Conservation (phyloP, 345 rosid genomes). For the Cardamine occulta region DNA sequence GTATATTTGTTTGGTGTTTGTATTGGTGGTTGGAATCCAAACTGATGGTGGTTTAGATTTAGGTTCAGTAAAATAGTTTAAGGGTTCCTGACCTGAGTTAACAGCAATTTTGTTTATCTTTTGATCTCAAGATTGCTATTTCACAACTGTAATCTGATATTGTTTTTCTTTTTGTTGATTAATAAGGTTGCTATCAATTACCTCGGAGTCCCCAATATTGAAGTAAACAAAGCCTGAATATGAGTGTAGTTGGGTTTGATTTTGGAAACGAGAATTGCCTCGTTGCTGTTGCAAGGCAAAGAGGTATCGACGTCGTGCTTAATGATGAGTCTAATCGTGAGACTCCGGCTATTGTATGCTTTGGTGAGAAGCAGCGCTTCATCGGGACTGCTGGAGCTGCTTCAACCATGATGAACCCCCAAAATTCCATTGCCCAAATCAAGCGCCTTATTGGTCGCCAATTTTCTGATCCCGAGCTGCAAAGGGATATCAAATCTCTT, state of each 20-base stretch:
- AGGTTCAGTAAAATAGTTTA: neutral
- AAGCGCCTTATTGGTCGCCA: constrained; percentile 82
- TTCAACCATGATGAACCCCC: constrained; percentile 94
- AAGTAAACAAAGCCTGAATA: constrained; percentile 40
- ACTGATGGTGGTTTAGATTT: neutral
- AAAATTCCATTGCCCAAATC: constrained; percentile 88
- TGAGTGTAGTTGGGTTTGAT: constrained; percentile 99
- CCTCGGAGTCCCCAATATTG: neutral
- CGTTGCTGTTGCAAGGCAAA: constrained; percentile 98
- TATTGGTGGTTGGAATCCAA: neutral
- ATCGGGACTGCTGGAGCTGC: constrained; percentile 99
- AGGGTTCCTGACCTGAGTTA: neutral
- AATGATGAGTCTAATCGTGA: constrained; percentile 99
- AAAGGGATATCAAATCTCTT: constrained; percentile 73
- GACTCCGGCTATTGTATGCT: constrained; percentile 93
- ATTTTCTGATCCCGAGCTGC: constrained; percentile 92
- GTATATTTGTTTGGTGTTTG: neutral
- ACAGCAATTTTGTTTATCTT: neutral
- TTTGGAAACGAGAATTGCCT: constrained; percentile 93
- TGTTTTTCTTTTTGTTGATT: neutral
- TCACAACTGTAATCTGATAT: neutral
- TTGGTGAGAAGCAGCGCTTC: constrained; percentile 95
- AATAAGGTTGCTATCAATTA: neutral
- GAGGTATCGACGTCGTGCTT: constrained; percentile 98
- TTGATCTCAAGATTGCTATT: neutral